These are phyloP conservation scores for Maudiozyma saulgeensis DNA, from an alignment of 805 yeast genomes.

Conservation along the genomic window DNA sequence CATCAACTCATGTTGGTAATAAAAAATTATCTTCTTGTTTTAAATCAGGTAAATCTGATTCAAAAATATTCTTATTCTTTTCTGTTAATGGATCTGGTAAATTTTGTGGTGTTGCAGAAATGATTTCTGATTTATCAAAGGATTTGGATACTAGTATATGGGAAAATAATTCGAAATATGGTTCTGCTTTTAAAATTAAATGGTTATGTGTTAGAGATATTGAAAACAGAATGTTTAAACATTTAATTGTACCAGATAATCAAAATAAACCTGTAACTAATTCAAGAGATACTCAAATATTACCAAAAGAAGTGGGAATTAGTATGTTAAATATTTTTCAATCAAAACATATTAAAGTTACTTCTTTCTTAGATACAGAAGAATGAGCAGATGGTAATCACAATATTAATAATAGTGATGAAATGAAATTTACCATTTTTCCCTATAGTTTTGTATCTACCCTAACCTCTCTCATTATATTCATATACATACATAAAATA, in stretches of 20 bases:
- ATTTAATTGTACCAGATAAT: slow-evolving; percentile 36
- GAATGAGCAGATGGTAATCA: too few relatives aligned
- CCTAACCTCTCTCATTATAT: not conserved
- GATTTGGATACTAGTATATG: slow-evolving; percentile 33
- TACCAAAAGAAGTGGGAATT: slow-evolving; percentile 40
- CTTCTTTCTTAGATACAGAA: slow-evolving; percentile 16
- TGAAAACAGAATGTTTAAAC: slow-evolving; percentile 39
- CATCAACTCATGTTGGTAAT: slow-evolving; percentile 51
- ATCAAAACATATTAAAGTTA: not conserved
- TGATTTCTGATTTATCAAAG: slow-evolving; percentile 31
- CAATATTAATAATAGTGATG: too few relatives aligned
- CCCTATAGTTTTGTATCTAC: not conserved
- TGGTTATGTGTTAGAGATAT: slow-evolving; percentile 47
- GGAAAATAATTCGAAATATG: slow-evolving; percentile 40
- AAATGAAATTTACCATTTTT: too few relatives aligned
- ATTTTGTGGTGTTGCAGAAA: slow-evolving; percentile 51
- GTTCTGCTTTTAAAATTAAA: slow-evolving; percentile 42
- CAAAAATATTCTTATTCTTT: slow-evolving; percentile 41
- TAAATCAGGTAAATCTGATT: slow-evolving; percentile 9
- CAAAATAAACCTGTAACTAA: slow-evolving; percentile 44
- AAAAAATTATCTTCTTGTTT: slow-evolving; percentile 40
- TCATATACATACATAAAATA: too few relatives aligned
- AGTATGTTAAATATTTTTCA: slow-evolving; percentile 39
- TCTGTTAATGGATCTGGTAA: slow-evolving; percentile 50
- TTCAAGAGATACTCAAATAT: slow-evolving; percentile 54